A percentile compares a stretch with the other conserved stretches of the same genome.
Conservation (phyloP, 179 eudicot genomes). For the Silene coronaria region DNA sequence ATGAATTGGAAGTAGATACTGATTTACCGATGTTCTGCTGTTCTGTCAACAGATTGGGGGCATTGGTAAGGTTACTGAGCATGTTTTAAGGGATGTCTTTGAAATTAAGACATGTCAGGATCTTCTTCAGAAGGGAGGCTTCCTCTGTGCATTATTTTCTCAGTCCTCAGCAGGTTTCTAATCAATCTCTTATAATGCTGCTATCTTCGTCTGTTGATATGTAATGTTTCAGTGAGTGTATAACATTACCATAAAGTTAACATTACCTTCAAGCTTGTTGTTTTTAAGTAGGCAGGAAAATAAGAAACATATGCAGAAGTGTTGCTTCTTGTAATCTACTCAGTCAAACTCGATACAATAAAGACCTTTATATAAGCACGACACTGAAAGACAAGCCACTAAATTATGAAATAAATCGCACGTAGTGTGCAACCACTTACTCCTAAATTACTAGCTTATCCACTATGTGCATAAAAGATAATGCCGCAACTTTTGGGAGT, state of each 20-base stretch:
- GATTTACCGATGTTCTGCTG: neutral
- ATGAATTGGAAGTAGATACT: neutral
- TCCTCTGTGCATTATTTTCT: constrained; percentile 80
- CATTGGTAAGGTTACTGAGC: constrained; percentile 95
- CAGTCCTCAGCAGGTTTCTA: constrained; percentile 73
- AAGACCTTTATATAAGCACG: too few species aligned
- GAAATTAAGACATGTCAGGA: constrained; percentile 79
- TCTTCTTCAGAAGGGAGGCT: constrained; percentile 67
- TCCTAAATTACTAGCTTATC: too few species aligned
- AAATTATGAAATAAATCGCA: too few species aligned
- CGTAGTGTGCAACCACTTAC: too few species aligned
- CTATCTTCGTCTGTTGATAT: neutral
- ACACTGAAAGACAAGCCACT: too few species aligned
- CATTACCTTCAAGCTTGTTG: neutral
- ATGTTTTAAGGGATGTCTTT: constrained; percentile 63
- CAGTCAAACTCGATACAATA: too few species aligned
- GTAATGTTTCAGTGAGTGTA: neutral
- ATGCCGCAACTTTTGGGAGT: too few species aligned
- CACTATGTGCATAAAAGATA: too few species aligned
- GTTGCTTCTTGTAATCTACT: too few species aligned
- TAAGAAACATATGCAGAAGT: too few species aligned
- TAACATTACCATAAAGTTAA: too few species aligned
- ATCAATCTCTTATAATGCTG: neutral
- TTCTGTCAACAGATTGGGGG: constrained; percentile 70
- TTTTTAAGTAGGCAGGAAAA: too few species aligned